Evolutionary conservation across 768 basidiomycete genomes (phyloP).

Genomic region (Rhodosporidiobolus odoratus): DNA sequence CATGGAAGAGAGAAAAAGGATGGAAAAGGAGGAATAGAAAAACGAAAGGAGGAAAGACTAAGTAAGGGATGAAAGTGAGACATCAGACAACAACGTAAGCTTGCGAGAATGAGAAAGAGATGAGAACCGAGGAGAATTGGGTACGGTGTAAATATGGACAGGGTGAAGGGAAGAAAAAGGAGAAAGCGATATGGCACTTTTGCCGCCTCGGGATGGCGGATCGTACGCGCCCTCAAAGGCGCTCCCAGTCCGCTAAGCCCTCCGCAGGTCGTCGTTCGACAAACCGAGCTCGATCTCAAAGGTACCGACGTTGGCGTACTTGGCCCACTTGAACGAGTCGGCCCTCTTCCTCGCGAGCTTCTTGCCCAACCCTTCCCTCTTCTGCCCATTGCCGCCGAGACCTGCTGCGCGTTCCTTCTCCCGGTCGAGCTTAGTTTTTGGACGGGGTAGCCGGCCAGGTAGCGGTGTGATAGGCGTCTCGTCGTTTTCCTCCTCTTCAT

Average conservation of each 20-base stretch:
- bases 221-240: no score
- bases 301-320: constrained; percentile 24
- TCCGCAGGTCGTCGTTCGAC: constrained; percentile 27
- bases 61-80: no score
- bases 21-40: no score
- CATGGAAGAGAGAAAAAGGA: no score
- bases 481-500: neutral
- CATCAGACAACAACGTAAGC: no score
- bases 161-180: no score
- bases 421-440: constrained; percentile 26
- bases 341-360: constrained; percentile 28
- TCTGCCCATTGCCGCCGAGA: neutral
- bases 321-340: constrained; percentile 36
- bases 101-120: no score
- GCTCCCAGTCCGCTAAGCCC: constrained; percentile 1
- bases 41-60: no score
- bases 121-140: no score
- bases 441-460: constrained; percentile 16
- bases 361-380: constrained; percentile 27
- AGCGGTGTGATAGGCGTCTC: constrained; percentile 10
- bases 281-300: constrained; percentile 32
- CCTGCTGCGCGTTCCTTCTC: constrained; percentile 17
- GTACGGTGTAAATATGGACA: no score
- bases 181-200: no score
- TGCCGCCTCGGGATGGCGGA: no score